Evolutionary conservation across 2,329 filamentous ascomycete species (phyloP), one percentile per base, ranked within the genome.

Genomic region (Grosmannia penicillata): DNA sequence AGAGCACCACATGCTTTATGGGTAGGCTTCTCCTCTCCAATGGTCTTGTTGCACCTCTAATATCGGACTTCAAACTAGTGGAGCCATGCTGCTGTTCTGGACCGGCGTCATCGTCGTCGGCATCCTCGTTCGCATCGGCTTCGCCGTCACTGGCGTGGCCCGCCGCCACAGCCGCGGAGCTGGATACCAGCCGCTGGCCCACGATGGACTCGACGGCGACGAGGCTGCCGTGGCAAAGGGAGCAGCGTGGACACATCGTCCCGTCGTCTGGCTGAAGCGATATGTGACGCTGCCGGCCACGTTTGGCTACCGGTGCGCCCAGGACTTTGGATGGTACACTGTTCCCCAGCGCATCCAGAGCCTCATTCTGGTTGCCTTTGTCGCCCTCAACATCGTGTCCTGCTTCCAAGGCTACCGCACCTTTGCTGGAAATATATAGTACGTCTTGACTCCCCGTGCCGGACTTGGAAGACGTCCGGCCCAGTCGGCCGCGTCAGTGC

Each of bases 281-380:
- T 41, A 43, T 15, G 17, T 47, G n/a, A 36, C 39, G 13, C 28
- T 45, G 28, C 41, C 44, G 17, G 46, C 64, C 0, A 58, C 62
- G 0, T 65, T 67, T 33, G 64, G 65, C 1, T 51, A 59, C 25
- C 53, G 53, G 14, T 61, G 56, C 37, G 56, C 63, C 0, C 59
- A 65, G 29, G 60, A 61, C 18, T 53, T 62, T 4, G 60, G 61
- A 23, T 66, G 48, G 41, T 47, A 41, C 43, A 46, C 46, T 3
- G 36, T 49, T 22, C 48, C 48, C 21, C 46, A 46, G 22, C 43
- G 48, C 9, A 29, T 45, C n/a, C 46, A 48, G 42, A 37, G 36
- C 6, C 24, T 48, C 7, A 41, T 46, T 1, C 25, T 49, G 8
- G n/a, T 18, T 2, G 24, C 33, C 2, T 49, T 44, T 37, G 32